Evolutionary conservation across 331 rosid genomes (phyloP).

Genomic region (Erythrophleum ivorense): DNA sequence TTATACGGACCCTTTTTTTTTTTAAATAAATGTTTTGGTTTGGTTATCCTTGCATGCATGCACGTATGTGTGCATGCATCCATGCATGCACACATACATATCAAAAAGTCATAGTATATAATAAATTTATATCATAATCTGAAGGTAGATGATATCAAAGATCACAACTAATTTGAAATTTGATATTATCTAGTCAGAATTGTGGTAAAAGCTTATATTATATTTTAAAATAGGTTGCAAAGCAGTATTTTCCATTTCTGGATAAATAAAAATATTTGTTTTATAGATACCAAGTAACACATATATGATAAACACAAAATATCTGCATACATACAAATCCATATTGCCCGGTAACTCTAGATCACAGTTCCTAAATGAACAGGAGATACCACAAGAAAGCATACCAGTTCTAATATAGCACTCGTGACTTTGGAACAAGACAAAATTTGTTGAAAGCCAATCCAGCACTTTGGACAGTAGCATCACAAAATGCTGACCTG

Average conservation of each 20-base stretch:
- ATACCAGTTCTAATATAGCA: conserved; percentile 95
- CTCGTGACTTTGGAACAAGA: conserved; percentile 86
- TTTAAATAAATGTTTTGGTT: neutral
- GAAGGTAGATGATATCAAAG: neutral
- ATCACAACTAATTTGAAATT: neutral
- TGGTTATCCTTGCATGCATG: neutral
- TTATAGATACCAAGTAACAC: neutral
- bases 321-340: neutral
- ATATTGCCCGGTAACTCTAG: neutral
- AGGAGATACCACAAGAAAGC: conserved; percentile 31
- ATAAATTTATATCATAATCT: neutral
- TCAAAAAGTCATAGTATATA: neutral
- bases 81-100: neutral
- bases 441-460: conserved; percentile 82
- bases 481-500: conserved; percentile 85
- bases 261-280: conserved; percentile 10
- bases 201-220: neutral
- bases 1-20: neutral
- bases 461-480: conserved; percentile 82
- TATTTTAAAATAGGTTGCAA: neutral
- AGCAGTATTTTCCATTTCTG: neutral
- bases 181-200: neutral
- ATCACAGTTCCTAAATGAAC: conserved; percentile 32
- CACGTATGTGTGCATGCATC: neutral
- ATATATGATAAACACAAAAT: neutral